phyloP scores from a whole-genome alignment of 163 green algal species.

The Chloromonas sp. region DNA sequence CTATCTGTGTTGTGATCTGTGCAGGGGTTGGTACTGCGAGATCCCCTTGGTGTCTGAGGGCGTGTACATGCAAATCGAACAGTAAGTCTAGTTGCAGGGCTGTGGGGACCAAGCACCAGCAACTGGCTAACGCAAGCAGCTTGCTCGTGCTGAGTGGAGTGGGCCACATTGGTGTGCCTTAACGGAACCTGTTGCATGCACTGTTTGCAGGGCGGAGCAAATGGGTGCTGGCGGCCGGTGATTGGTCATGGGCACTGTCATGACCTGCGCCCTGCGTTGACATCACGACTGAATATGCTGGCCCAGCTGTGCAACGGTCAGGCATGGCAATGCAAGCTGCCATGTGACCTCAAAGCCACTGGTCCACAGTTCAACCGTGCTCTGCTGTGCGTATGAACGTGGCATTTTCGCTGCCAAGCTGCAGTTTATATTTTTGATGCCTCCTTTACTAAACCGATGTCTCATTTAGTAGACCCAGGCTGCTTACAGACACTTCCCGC shows the following conservation, averaged over 20 bases:
- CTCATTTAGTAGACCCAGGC: too few relatives aligned
- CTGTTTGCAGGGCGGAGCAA: slow-evolving; percentile 13
- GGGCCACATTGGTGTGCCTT: neutral
- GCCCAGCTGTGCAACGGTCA: too few relatives aligned
- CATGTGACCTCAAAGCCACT: too few relatives aligned
- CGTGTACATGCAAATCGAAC: slow-evolving; percentile 62
- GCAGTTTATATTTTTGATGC: too few relatives aligned
- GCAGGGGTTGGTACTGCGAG: slow-evolving; percentile 61
- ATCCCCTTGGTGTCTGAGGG: slow-evolving; percentile 55
- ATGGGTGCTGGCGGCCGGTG: slow-evolving; percentile 12
- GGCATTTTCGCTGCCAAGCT: too few relatives aligned
- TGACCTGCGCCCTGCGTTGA: too few relatives aligned
- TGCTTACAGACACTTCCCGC: too few relatives aligned
- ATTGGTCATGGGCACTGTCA: neutral
- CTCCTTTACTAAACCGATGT: too few relatives aligned
- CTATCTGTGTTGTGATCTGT: neutral
- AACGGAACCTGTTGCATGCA: neutral
- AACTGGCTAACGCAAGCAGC: neutral
- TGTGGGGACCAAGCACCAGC: slow-evolving; percentile 35
- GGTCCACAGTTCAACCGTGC: too few relatives aligned
- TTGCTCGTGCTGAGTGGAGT: neutral
- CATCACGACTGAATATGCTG: too few relatives aligned
- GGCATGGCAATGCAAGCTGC: too few relatives aligned
- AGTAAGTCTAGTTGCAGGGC: slow-evolving; percentile 9
- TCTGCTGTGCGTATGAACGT: too few relatives aligned